Evolutionary conservation across 805 yeast genomes (phyloP), one percentile per base, ranked within the genome.

Genomic region (Limtongia smithiae): DNA sequence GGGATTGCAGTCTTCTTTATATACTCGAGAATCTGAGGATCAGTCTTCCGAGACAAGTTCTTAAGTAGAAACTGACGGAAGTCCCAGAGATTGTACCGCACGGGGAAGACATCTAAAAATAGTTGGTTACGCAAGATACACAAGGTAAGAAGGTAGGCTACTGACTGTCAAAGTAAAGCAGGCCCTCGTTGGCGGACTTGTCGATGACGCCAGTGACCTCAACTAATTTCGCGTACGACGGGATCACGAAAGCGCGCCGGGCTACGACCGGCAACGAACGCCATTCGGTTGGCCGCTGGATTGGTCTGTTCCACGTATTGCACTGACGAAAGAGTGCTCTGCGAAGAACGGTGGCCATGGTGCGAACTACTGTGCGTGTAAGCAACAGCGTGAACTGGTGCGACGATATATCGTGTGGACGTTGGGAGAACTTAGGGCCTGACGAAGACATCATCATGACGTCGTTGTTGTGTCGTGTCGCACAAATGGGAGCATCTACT

Each of bases 1-100:
- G 69, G 67, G 17, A 66, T 39, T n/a, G 60, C 48, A 15, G 41
- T 54, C 24, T 50, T 43, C 4, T 53, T 31, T 20, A 52, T 50
- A 25, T 60, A 43, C 6, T 32, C 17, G n/a, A 48, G 53, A 27
- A 61, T 36, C 9, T 51, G 30, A 3, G 41, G 37, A n/a, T 45
- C 51, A 1, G 9, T 33, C 25, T 22, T 40, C 9, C 28, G 28
- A 9, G 28, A 25, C 28, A 25, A 9, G 9, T 25, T 25, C 30
- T 25, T 40, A n/a, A 27, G 31, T 31, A 46, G 17, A 11, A 34
- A 39, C 48, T 57, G 57, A 3, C 56, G 38, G 15, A 51, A 20
- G 31, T 54, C 58, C 54, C 55, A 54, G 6, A 47, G n/a, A 28
- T 30, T 44, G 24, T 43, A 37, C 8, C 52, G 42, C 4, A 54